Conservation (phyloP, 805 yeast genomes). For the Candida awuae region DNA sequence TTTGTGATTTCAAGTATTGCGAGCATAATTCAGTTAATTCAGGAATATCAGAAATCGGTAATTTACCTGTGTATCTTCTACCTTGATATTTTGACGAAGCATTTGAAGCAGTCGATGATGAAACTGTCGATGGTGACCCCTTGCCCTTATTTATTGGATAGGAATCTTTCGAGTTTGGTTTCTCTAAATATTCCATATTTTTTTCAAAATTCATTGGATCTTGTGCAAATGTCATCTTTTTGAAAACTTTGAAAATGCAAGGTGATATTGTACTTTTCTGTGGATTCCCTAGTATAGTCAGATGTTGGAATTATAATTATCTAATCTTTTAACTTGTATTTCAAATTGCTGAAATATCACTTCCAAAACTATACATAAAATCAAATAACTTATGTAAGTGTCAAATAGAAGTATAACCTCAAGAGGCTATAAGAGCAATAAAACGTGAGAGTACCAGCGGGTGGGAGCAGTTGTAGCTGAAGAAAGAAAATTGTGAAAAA, state of each 20-base stretch:
- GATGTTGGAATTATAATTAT: no score
- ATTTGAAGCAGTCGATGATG: conserved; percentile 8
- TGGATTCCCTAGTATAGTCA: no score
- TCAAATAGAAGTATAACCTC: not conserved
- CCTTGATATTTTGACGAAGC: conserved; percentile 17
- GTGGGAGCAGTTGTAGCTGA: not conserved
- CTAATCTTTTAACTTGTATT: no score
- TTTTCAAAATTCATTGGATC: not conserved
- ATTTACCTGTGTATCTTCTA: conserved; percentile 28
- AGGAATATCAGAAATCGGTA: conserved; percentile 39
- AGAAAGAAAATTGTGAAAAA: not conserved
- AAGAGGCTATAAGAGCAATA: not conserved
- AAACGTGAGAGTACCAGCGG: not conserved
- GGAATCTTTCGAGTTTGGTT: conserved; percentile 1
- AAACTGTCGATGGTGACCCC: conserved; percentile 6
- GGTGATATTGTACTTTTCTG: no score
- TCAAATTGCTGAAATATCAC: not conserved
- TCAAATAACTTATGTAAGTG: no score
- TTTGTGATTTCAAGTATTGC: conserved; percentile 46
- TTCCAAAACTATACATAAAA: no score
- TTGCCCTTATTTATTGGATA: not conserved
- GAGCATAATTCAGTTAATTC: conserved; percentile 49
- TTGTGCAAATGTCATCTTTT: not conserved
- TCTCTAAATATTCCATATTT: not conserved
- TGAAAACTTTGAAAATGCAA: no score